Percentiles rank a stretch among this genome's conserved stretches.
Evolutionary conservation across 495 filamentous ascomycete species (phyloP).

Genomic region (Cercophora newfieldiana): DNA sequence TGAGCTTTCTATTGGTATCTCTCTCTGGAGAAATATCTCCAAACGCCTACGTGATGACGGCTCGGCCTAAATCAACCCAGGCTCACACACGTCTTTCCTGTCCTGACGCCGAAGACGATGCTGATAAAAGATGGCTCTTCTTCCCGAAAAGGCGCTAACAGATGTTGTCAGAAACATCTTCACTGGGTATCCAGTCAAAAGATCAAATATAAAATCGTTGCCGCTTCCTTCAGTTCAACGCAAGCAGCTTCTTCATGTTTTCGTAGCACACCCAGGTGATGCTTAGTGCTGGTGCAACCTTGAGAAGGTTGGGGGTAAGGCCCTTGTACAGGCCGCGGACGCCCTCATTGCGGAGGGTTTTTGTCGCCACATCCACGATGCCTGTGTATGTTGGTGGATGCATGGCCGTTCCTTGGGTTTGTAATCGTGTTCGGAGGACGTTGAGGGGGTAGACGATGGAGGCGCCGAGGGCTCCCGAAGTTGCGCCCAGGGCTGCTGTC

Average conservation of each 20-base stretch:
- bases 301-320: conserved; percentile 90
- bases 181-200: conserved; percentile 11
- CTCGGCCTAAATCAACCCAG: conserved; percentile 12
- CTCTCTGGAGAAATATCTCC: conserved; percentile 9
- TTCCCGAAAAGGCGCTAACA: background rate
- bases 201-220: background rate
- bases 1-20: conserved; percentile 23
- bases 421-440: conserved; percentile 86
- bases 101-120: conserved; percentile 27
- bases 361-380: conserved; percentile 80
- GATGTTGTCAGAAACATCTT: background rate
- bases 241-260: conserved; percentile 80
- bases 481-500: conserved; percentile 81
- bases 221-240: conserved; percentile 48
- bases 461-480: conserved; percentile 91
- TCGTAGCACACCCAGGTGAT: conserved; percentile 99
- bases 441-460: conserved; percentile 93
- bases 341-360: conserved; percentile 82
- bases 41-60: conserved; percentile 13
- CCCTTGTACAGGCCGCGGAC: conserved; percentile 89
- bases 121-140: conserved; percentile 14
- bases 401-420: conserved; percentile 89
- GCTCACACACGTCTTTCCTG: conserved; percentile 13
- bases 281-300: conserved; percentile 93
- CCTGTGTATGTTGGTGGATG: conserved; percentile 90